A percentile compares a stretch with the other conserved stretches of the same genome.
Evolutionary conservation across 306 rosid genomes (phyloP).

Genomic region (Rubus idaeus): DNA sequence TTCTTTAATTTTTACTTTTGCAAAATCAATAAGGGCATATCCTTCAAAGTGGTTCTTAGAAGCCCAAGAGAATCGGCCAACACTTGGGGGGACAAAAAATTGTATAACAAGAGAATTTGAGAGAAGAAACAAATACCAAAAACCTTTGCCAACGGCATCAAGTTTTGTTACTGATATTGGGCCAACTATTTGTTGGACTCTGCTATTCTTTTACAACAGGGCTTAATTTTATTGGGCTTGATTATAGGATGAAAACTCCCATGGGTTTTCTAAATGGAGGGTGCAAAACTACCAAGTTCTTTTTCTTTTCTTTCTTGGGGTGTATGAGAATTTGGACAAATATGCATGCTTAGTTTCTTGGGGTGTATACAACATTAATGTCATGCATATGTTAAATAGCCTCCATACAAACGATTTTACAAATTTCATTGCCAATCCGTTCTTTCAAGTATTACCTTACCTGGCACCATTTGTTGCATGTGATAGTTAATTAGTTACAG

Average conservation of each 20-base stretch:
- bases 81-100: no score
- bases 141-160: no score
- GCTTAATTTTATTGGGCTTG: background rate
- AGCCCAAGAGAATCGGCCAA: no score
- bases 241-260: background rate
- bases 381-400: background rate
- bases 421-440: background rate
- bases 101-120: no score
- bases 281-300: no score
- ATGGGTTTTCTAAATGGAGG: background rate
- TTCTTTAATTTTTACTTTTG: no score
- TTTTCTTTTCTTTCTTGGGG: no score
- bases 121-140: no score
- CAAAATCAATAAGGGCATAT: no score
- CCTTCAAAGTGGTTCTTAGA: no score
- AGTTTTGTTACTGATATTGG: no score
- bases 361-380: background rate
- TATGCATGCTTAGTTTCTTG: background rate
- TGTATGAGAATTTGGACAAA: background rate
- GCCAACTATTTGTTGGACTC: background rate
- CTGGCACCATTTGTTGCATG: background rate
- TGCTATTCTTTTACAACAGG: background rate
- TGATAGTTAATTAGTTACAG: slow-evolving; percentile 19
- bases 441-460: background rate
- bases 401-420: background rate